These are phyloP conservation scores for Alternaria ventricosa DNA, from an alignment of 2,329 filamentous ascomycete genomes.

Conservation along the genomic window DNA sequence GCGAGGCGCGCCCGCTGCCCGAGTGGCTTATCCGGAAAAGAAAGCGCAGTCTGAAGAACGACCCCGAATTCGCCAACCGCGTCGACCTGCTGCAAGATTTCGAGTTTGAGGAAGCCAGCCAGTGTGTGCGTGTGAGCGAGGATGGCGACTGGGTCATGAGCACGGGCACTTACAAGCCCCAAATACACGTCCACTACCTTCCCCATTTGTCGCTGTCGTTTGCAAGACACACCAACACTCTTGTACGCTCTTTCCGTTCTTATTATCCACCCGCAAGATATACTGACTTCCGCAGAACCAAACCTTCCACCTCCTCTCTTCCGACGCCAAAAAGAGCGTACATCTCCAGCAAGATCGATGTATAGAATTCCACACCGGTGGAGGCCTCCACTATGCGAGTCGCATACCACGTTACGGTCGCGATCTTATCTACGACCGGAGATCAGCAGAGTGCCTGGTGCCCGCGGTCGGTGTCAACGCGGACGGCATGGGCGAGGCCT, in stretches of 20 bases:
- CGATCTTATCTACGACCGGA: conserved; percentile 83
- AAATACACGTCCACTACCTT: conserved; percentile 95
- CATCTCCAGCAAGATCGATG: conserved; percentile 91
- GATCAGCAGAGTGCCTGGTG: conserved; percentile 82
- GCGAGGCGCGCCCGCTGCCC: conserved; percentile 83
- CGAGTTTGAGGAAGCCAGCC: conserved; percentile 94
- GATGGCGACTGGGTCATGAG: conserved; percentile 83
- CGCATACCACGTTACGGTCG: conserved; percentile 91
- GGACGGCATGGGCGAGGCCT: conserved; percentile 90
- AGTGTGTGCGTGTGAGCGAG: conserved; percentile 86
- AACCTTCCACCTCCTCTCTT: conserved; percentile 85
- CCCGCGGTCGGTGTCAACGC: conserved; percentile 86
- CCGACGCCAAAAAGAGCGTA: conserved; percentile 91
- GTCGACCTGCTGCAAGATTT: conserved; percentile 97
- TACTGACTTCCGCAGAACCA: conserved; percentile 65
- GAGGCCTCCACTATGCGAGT: conserved; percentile 86
- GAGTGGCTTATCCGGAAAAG: conserved; percentile 93
- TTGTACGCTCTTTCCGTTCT: conserved; percentile 47
- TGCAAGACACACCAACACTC: conserved; percentile 85
- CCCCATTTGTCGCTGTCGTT: conserved; percentile 94
- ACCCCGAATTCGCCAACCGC: conserved; percentile 89
- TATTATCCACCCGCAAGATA: background rate
- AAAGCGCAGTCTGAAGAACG: conserved; percentile 86
- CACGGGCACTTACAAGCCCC: conserved; percentile 57
- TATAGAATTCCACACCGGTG: conserved; percentile 90